Base-by-base conservation (phyloP, 129 eudicot species). In the Flaveria linearis region DNA sequence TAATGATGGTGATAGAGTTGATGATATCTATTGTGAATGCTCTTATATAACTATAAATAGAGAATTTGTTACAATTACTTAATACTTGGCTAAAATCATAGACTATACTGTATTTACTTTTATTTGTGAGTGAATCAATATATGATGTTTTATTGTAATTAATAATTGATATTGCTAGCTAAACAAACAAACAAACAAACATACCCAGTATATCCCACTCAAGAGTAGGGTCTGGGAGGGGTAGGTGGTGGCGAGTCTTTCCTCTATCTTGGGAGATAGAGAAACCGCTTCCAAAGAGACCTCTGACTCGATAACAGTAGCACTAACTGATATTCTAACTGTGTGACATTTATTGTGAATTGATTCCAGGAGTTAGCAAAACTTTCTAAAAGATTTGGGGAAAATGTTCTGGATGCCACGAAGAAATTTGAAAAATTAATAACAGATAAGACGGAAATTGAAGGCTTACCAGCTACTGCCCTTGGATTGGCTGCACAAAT, bases 391-490 rank as follows among this genome's bases (percentile, higher is more conserved):
- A 90, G 85, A 77, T 93, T 90, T 75, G 92, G 51, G 45, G 98
- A 93, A 84, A 91, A 93, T 78, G 92, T 93, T 69, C 51, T 93
- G 71, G 98, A 93, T 84, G 92, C 98, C 26, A 90, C 97, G 7
- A 93, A 93, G 89, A 93, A 90, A 58, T 93, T 88, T 76, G 93
- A 88, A 81, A 93, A 90, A 73, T 53, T 93, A 80, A 83, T 93
- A 22, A 90, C 90, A 18, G 92, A 93, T 66, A 88, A 87, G 84
- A 84, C 87, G 62, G 96, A 93, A 10, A 82, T 93, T 68, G 97
- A 88, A 72, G 98, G 98, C 63, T 85, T 93, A 85, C 98, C 98
- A 18, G 84, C 86, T 60, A 87, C 96, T 41, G 92, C 91, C 84
- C 90, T 88, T 65, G 96, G 92, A 36, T 78, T 90, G 79, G 98